phyloP scores from a whole-genome alignment of 768 basidiomycete species.

The Pisolithus marmoratus region DNA sequence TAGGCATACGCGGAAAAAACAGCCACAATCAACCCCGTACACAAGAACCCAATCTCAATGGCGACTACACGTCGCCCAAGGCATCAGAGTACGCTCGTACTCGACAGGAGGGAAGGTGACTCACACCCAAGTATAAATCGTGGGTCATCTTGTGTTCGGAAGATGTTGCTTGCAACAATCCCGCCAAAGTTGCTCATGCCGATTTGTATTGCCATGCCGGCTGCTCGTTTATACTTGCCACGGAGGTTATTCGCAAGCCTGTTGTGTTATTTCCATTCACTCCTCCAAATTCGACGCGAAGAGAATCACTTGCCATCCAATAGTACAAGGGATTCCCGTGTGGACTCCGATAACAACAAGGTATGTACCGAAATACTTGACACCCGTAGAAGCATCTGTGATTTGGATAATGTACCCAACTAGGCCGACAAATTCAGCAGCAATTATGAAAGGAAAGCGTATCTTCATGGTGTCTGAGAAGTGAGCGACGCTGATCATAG shows the following conservation, averaged over 20 bases:
- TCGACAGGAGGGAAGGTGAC: slow-evolving; percentile 15
- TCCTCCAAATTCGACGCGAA: neutral
- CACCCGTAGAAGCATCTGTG: slow-evolving; percentile 42
- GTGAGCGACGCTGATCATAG: slow-evolving; percentile 44
- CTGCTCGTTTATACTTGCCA: slow-evolving; percentile 2
- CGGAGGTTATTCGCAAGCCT: slow-evolving; percentile 3
- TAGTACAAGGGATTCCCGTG: slow-evolving; percentile 51
- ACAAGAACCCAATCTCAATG: neutral
- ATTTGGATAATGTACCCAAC: slow-evolving; percentile 65
- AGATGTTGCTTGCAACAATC: slow-evolving; percentile 38
- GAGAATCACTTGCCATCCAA: slow-evolving; percentile 46
- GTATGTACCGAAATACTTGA: slow-evolving; percentile 71
- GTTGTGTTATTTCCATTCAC: neutral
- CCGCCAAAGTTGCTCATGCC: slow-evolving; percentile 45
- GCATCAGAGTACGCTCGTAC: neutral
- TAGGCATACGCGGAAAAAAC: neutral
- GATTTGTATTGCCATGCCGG: slow-evolving; percentile 2
- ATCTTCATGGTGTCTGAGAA: slow-evolving; percentile 52
- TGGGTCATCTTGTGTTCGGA: slow-evolving; percentile 50
- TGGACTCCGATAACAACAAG: slow-evolving; percentile 62
- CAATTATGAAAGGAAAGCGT: slow-evolving; percentile 55
- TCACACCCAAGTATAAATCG: slow-evolving; percentile 55
- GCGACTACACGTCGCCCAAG: neutral
- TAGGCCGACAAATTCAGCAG: slow-evolving; percentile 43
- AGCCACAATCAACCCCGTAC: neutral